Evolutionary conservation across 768 basidiomycete species (phyloP).

Genomic region (Suillus brevipes): DNA sequence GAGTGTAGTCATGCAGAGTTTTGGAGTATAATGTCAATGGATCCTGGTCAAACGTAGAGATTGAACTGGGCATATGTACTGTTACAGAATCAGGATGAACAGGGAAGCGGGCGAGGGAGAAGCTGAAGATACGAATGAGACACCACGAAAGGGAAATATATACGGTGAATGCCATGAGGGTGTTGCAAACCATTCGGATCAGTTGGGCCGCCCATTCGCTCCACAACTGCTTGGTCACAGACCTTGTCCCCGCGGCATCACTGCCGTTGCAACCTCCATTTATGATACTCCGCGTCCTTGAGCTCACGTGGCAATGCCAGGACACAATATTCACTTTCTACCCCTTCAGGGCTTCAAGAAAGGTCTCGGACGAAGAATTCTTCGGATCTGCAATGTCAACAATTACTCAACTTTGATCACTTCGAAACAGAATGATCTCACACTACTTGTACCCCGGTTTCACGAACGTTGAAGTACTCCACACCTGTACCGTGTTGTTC

Average conservation of each 20-base stretch:
- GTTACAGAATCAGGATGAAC: constrained; percentile 11
- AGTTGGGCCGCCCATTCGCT: constrained; percentile 26
- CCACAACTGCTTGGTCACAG: constrained; percentile 23
- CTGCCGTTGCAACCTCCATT: constrained; percentile 2
- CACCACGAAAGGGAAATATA: constrained; percentile 24
- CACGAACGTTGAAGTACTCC: not conserved
- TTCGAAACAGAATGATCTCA: constrained; percentile 2
- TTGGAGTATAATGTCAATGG: constrained; percentile 59
- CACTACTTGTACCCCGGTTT: constrained; percentile 1
- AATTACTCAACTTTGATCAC: not conserved
- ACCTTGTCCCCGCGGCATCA: constrained; percentile 8
- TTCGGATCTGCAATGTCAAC: not conserved
- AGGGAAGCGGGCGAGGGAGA: constrained; percentile 10
- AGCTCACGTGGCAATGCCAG: not conserved
- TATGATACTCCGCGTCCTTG: not conserved
- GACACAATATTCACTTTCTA: no score
- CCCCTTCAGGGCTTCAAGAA: not conserved
- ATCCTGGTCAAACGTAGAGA: constrained; percentile 17
- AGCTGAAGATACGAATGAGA: constrained; percentile 16
- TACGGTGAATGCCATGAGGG: constrained; percentile 17
- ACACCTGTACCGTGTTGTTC: not conserved
- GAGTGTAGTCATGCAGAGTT: constrained; percentile 66
- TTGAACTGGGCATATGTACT: constrained; percentile 11
- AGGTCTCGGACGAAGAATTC: not conserved
- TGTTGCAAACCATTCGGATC: constrained; percentile 22